Evolutionary conservation across 2,329 filamentous ascomycete species (phyloP).

Genomic region (Stagonosporopsis cucurbitacearum): DNA sequence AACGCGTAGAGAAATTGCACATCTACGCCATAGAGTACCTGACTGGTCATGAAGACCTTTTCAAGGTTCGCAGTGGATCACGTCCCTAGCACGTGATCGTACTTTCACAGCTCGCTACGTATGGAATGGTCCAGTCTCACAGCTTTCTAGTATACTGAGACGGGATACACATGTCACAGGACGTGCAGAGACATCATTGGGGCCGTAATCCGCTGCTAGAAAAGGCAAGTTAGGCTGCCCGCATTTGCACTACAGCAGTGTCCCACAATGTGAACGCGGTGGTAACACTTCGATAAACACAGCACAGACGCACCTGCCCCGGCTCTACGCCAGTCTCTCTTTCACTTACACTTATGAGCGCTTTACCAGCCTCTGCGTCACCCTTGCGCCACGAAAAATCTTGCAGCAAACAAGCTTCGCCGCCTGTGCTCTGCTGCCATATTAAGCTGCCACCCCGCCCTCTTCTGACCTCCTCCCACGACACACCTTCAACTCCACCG

Average conservation of each 20-base stretch:
- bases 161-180: neutral
- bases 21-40: conserved; percentile 8
- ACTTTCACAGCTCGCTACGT: conserved; percentile 19
- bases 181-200: neutral
- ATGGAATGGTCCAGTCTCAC: neutral
- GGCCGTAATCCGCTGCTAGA: neutral
- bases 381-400: conserved; percentile 9
- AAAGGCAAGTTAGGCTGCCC: conserved; percentile 20
- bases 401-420: conserved; percentile 20
- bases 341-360: conserved; percentile 22
- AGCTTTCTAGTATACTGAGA: neutral
- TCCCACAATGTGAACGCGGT: conserved; percentile 15
- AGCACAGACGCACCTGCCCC: conserved; percentile 14
- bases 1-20: neutral
- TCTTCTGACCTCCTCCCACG: conserved; percentile 16
- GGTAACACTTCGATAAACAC: conserved; percentile 23
- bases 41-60: neutral
- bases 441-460: conserved; percentile 20
- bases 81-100: conserved; percentile 20
- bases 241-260: conserved; percentile 23
- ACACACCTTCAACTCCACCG: conserved; percentile 23
- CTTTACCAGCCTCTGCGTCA: conserved; percentile 15
- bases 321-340: conserved; percentile 8
- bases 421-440: conserved; percentile 19
- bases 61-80: neutral